These are phyloP conservation scores for Fonsecaea pugnacius DNA, from an alignment of 2,329 filamentous ascomycete genomes.

Conservation along the genomic window DNA sequence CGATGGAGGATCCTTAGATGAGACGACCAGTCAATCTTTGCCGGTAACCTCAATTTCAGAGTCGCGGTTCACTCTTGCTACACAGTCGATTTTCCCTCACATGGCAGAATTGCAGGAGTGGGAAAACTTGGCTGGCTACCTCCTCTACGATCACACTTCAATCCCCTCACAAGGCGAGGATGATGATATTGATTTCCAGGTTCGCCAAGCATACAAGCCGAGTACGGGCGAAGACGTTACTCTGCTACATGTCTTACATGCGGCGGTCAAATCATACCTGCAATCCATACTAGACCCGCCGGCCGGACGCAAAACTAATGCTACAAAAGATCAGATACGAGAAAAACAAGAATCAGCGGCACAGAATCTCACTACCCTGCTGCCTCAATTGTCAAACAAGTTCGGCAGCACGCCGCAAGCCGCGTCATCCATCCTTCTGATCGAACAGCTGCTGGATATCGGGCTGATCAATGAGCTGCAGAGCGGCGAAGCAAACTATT, in stretches of 20 bases:
- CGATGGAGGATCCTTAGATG: slow-evolving; percentile 59
- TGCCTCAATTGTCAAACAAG: slow-evolving; percentile 87
- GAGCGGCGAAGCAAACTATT: slow-evolving; percentile 80
- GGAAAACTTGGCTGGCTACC: slow-evolving; percentile 85
- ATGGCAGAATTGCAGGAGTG: slow-evolving; percentile 81
- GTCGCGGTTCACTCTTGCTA: slow-evolving; percentile 82
- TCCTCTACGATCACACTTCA: slow-evolving; percentile 86
- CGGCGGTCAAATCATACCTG: slow-evolving; percentile 76
- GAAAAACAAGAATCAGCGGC: slow-evolving; percentile 80
- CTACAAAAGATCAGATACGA: slow-evolving; percentile 63
- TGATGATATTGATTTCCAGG: slow-evolving; percentile 63
- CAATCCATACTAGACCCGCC: slow-evolving; percentile 67
- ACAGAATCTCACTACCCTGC: slow-evolving; percentile 73
- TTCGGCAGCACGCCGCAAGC: slow-evolving; percentile 89
- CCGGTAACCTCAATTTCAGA: slow-evolving; percentile 57
- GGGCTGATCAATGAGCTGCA: slow-evolving; percentile 86
- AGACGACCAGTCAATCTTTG: slow-evolving; percentile 39
- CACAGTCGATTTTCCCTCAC: slow-evolving; percentile 81
- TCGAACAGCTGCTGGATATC: slow-evolving; percentile 85
- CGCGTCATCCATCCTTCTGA: slow-evolving; percentile 79
- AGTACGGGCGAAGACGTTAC: slow-evolving; percentile 78
- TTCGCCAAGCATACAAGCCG: slow-evolving; percentile 75
- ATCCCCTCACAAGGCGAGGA: slow-evolving; percentile 58
- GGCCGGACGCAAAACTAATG: slow-evolving; percentile 61
- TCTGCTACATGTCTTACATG: slow-evolving; percentile 82